These are phyloP conservation scores for Exserohilum turcica DNA, from an alignment of 2,329 filamentous ascomycete species.

Conservation along the genomic window DNA sequence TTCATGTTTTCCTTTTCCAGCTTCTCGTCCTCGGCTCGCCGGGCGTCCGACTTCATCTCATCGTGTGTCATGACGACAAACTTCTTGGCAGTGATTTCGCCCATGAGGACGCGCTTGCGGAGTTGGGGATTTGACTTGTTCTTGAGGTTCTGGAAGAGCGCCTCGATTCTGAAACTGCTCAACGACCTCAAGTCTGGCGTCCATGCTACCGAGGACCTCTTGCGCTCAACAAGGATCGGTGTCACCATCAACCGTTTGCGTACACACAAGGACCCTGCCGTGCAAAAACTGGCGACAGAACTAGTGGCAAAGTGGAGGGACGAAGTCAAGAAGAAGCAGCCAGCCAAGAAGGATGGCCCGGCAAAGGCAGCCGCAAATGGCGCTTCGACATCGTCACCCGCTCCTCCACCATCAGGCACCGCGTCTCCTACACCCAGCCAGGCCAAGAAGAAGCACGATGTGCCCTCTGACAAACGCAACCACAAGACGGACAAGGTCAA, in stretches of 20 bases:
- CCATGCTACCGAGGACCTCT: conserved; percentile 82
- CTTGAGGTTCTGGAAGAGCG: conserved; percentile 87
- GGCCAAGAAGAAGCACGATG: conserved; percentile 59
- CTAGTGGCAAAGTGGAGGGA: conserved; percentile 89
- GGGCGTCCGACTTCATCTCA: conserved; percentile 86
- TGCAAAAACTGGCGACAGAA: conserved; percentile 76
- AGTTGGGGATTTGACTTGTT: conserved; percentile 84
- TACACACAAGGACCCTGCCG: conserved; percentile 72
- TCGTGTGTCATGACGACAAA: conserved; percentile 90
- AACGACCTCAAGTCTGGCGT: conserved; percentile 80
- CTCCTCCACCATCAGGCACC: conserved; percentile 46
- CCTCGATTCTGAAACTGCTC: conserved; percentile 74
- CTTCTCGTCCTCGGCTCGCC: conserved; percentile 74
- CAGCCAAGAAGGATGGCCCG: conserved; percentile 34
- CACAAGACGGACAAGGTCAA: conserved; percentile 82
- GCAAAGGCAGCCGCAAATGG: conserved; percentile 32
- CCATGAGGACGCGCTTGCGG: conserved; percentile 74
- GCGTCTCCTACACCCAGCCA: conserved; percentile 57
- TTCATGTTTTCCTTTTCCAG: conserved; percentile 94
- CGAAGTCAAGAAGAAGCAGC: conserved; percentile 65
- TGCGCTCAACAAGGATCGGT: conserved; percentile 90
- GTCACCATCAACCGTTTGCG: conserved; percentile 87
- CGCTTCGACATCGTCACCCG: conserved; percentile 37
- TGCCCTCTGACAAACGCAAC: conserved; percentile 75
- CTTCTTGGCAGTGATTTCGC: conserved; percentile 70